Conservation (phyloP, 495 filamentous ascomycete genomes). For the Aspergillus steynii region DNA sequence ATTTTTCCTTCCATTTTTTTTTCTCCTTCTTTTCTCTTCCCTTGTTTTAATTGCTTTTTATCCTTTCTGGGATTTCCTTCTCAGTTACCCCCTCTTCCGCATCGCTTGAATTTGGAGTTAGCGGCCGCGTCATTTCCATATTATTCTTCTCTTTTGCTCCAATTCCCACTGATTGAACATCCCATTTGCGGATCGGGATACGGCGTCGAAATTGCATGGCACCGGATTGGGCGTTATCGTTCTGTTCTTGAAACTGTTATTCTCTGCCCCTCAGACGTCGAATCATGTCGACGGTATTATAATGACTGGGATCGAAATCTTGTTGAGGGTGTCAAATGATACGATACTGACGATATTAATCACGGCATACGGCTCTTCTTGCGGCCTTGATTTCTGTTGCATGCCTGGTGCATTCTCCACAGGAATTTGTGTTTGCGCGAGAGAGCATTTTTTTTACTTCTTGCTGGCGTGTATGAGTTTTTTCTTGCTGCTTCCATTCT, state of each 20-base stretch:
- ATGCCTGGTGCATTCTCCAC: slow-evolving; percentile 34
- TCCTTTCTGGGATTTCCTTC: neutral
- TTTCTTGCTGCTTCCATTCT: slow-evolving; percentile 12
- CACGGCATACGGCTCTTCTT: slow-evolving; percentile 18
- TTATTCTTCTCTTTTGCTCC: slow-evolving; percentile 21
- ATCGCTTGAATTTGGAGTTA: slow-evolving; percentile 20
- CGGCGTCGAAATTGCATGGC: slow-evolving; percentile 25
- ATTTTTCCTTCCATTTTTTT: neutral
- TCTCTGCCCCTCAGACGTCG: slow-evolving; percentile 11
- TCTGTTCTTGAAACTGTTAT: slow-evolving; percentile 12
- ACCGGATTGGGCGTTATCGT: slow-evolving; percentile 15
- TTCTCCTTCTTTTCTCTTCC: slow-evolving; percentile 11
- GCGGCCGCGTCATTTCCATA: slow-evolving; percentile 10
- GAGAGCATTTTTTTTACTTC: slow-evolving; percentile 12
- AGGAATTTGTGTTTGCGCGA: slow-evolving; percentile 11
- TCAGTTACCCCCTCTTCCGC: slow-evolving; percentile 3
- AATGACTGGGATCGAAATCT: slow-evolving; percentile 13
- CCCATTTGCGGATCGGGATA: slow-evolving; percentile 8
- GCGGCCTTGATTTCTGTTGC: slow-evolving; percentile 14
- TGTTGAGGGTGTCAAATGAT: slow-evolving; percentile 12
- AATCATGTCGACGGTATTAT: slow-evolving; percentile 19
- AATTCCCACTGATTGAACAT: neutral
- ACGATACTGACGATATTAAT: slow-evolving; percentile 22
- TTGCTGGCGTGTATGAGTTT: slow-evolving; percentile 25
- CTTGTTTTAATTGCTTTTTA: slow-evolving; percentile 1